Percentiles rank a stretch among this genome's conserved stretches.
Evolutionary conservation across 2,329 filamentous ascomycete species (phyloP).

Genomic region (Lachnellula suecica): DNA sequence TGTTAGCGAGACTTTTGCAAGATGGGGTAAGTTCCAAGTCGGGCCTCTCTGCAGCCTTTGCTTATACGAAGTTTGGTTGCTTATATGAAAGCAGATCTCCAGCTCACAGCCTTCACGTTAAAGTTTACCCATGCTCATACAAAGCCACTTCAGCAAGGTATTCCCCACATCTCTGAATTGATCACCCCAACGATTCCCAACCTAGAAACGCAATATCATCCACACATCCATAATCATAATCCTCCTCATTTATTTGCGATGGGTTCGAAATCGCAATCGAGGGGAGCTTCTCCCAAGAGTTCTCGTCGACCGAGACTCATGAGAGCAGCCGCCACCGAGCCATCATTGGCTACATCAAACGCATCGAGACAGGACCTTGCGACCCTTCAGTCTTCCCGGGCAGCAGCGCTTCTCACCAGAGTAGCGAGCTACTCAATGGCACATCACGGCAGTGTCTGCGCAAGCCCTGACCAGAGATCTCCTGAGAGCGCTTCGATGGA

Average conservation of each 20-base stretch:
- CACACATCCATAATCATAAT: neutral
- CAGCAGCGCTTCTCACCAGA: conserved; percentile 54
- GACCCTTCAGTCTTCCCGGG: conserved; percentile 47
- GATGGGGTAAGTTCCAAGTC: conserved; percentile 5
- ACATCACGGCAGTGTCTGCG: conserved; percentile 31
- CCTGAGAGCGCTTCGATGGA: conserved; percentile 10
- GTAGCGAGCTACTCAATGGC: conserved; percentile 50
- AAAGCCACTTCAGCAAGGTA: neutral
- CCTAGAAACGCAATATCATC: neutral
- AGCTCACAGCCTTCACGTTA: too few species aligned
- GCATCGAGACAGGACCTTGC: conserved; percentile 51
- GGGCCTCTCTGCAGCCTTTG: neutral
- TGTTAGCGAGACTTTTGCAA: conserved; percentile 16
- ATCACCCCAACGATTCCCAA: neutral
- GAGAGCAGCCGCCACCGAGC: conserved; percentile 55
- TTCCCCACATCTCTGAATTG: neutral
- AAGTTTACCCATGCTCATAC: too few species aligned
- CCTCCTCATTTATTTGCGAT: conserved; percentile 19
- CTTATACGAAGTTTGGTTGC: neutral
- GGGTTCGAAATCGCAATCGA: conserved; percentile 37
- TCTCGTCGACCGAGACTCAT: conserved; percentile 52
- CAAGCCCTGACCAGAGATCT: conserved; percentile 18
- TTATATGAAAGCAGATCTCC: conserved; percentile 1
- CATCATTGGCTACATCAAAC: conserved; percentile 56
- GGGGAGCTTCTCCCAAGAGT: conserved; percentile 39